phyloP scores from a whole-genome alignment of 2,329 filamentous ascomycete species.

The Alternaria hordeiaustralica region DNA sequence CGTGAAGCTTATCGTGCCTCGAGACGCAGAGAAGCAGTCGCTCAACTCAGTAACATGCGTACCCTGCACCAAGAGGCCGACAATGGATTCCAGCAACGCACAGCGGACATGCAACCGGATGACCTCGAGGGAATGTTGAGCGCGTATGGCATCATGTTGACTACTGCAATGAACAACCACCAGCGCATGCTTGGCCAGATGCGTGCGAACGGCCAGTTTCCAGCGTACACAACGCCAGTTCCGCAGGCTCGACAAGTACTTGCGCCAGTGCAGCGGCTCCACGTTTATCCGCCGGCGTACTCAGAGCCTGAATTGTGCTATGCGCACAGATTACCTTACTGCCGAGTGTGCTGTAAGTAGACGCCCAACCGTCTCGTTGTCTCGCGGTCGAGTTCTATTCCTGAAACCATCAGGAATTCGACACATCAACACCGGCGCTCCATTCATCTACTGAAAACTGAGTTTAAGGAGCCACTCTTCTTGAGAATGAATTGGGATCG shows the following conservation, averaged over 20 bases:
- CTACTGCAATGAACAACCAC: conserved; percentile 22
- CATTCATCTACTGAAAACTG: background rate
- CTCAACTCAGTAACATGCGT: conserved; percentile 23
- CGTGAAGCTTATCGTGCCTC: conserved; percentile 5
- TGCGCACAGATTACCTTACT: conserved; percentile 21
- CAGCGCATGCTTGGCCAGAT: conserved; percentile 19
- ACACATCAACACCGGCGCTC: background rate
- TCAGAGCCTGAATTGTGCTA: conserved; percentile 12
- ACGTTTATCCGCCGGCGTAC: conserved; percentile 17
- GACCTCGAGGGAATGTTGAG: conserved; percentile 30
- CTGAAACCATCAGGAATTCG: background rate
- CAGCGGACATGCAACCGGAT: conserved; percentile 20
- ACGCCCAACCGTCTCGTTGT: background rate
- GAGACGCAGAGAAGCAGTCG: conserved; percentile 25
- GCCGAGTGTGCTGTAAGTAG: conserved; percentile 16
- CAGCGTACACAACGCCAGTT: background rate
- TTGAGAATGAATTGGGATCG: background rate
- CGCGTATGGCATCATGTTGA: conserved; percentile 14
- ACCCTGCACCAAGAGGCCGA: conserved; percentile 25
- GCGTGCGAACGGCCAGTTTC: background rate
- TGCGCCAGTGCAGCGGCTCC: background rate
- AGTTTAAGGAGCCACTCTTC: background rate
- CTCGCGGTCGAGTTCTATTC: background rate
- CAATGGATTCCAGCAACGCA: conserved; percentile 24
- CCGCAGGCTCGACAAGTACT: background rate